Percentiles rank a stretch among this genome's conserved stretches.
These are phyloP conservation scores for Agrocybe praecox DNA, from an alignment of 768 basidiomycete genomes.

Conservation along the genomic window DNA sequence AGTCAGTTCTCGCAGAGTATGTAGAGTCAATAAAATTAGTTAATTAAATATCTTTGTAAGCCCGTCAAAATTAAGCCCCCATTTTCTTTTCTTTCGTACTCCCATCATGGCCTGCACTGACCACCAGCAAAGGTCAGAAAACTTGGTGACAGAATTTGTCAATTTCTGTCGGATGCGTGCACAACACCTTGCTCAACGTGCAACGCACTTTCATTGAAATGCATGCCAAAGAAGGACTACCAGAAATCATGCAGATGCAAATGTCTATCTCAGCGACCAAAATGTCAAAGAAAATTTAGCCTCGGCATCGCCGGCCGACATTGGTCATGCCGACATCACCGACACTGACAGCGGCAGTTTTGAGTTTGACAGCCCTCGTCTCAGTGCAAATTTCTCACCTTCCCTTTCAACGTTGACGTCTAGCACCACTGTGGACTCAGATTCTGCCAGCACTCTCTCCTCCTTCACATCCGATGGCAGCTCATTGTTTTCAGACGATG, in stretches of 20 bases:
- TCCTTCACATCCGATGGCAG: slow-evolving; percentile 20
- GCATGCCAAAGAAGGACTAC: not conserved
- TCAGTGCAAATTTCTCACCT: not conserved
- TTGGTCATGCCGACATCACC: not conserved
- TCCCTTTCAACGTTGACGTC: too few species aligned
- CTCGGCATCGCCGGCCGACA: not conserved
- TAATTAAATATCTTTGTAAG: too few species aligned
- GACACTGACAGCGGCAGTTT: not conserved
- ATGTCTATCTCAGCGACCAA: not conserved
- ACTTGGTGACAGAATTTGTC: not conserved
- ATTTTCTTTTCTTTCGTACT: not conserved
- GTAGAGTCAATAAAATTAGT: too few species aligned
- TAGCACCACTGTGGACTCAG: not conserved
- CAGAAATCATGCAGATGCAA: too few species aligned
- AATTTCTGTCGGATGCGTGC: not conserved
- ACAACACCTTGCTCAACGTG: not conserved
- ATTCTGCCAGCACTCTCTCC: not conserved
- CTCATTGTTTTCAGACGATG: not conserved
- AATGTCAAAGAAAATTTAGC: not conserved
- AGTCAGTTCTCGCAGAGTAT: too few species aligned
- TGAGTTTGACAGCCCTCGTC: not conserved
- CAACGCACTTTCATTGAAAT: not conserved
- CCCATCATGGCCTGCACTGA: not conserved
- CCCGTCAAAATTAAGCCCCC: too few species aligned
- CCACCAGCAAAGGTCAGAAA: not conserved